These are phyloP conservation scores for Zygoascus flipseniorum DNA, from an alignment of 805 yeast species.

Conservation along the genomic window DNA sequence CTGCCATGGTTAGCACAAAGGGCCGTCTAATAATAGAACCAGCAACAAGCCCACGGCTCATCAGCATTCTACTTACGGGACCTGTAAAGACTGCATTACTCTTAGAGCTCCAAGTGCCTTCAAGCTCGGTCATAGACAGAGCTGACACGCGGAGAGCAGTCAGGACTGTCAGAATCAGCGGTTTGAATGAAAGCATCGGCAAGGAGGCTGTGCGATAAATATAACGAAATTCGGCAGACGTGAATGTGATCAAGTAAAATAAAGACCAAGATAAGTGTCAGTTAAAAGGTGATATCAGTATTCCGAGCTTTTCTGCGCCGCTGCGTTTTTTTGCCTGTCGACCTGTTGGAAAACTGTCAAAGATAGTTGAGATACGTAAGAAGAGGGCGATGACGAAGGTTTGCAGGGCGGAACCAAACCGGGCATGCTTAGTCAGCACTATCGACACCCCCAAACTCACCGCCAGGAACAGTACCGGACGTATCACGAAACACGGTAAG, in stretches of 20 bases:
- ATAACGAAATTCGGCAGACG: neutral
- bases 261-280: neutral
- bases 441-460: neutral
- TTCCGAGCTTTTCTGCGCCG: too few species aligned
- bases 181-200: neutral
- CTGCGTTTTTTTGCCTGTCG: too few species aligned
- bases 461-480: neutral
- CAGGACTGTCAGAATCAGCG: neutral
- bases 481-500: neutral
- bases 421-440: too few species aligned
- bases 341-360: too few species aligned
- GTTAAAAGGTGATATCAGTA: too few species aligned
- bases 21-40: constrained; percentile 3
- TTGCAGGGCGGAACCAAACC: too few species aligned
- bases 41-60: neutral
- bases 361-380: too few species aligned
- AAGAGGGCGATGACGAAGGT: too few species aligned
- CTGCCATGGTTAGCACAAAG: constrained; percentile 7
- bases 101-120: constrained; percentile 94
- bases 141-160: neutral
- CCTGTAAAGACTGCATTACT: constrained; percentile 94
- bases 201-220: neutral
- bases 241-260: neutral
- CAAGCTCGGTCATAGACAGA: constrained; percentile 29
- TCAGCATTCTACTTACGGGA: constrained; percentile 43